A percentile compares a stretch with the other conserved stretches of the same genome.
Conservation (phyloP, 2,329 filamentous ascomycete species). For the Pestalotiopsis sp. region DNA sequence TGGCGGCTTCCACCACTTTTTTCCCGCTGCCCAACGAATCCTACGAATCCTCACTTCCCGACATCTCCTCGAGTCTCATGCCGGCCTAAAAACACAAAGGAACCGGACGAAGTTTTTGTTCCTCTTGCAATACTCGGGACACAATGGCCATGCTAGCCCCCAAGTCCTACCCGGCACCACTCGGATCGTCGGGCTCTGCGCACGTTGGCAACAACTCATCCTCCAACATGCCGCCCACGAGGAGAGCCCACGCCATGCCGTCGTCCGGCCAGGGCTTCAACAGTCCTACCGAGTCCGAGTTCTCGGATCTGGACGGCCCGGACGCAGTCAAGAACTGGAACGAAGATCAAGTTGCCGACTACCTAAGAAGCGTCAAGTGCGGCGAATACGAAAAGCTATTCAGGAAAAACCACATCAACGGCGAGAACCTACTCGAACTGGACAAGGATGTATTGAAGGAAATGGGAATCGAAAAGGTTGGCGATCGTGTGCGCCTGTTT, state of each 20-base stretch:
- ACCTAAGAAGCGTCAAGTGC: conserved; percentile 88
- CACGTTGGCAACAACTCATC: conserved; percentile 51
- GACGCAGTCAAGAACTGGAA: conserved; percentile 85
- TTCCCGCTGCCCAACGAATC: background rate
- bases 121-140: conserved; percentile 12
- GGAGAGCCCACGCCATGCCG: conserved; percentile 53
- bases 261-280: conserved; percentile 62
- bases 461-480: conserved; percentile 97
- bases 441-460: conserved; percentile 96
- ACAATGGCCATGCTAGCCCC: conserved; percentile 79
- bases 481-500: conserved; percentile 90
- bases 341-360: conserved; percentile 88
- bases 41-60: background rate
- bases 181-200: conserved; percentile 47
- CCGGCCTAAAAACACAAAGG: conserved; percentile 19
- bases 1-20: background rate
- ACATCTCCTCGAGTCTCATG: conserved; percentile 17
- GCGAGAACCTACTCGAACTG: conserved; percentile 94
- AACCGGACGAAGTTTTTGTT: conserved; percentile 2
- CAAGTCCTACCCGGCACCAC: conserved; percentile 67
- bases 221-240: conserved; percentile 51
- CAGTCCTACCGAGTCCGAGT: conserved; percentile 90
- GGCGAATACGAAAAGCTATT: conserved; percentile 92
- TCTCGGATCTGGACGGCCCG: conserved; percentile 79
- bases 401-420: conserved; percentile 92